Conservation (phyloP, 2,329 filamentous ascomycete genomes). For the Tolypocladium paradoxum region DNA sequence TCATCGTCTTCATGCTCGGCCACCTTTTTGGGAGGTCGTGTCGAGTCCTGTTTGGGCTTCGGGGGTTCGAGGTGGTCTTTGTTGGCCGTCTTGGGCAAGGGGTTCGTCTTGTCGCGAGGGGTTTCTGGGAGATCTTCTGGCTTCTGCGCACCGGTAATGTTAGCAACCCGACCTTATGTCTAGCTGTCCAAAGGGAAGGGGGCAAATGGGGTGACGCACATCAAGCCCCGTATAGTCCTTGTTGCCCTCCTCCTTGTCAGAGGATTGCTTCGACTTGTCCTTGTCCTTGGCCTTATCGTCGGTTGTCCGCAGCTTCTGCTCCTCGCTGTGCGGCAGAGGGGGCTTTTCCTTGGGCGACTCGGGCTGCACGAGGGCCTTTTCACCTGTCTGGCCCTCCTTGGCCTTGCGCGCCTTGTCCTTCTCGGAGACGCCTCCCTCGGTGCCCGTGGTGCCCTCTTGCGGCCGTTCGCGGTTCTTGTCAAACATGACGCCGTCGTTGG, state of each 20-base stretch:
- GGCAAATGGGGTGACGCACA: conserved; percentile 10
- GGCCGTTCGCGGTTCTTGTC: conserved; percentile 67
- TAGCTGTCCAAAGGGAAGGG: not conserved
- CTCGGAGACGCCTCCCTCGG: conserved; percentile 78
- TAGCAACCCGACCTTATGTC: conserved; percentile 3
- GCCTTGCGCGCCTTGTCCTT: conserved; percentile 68
- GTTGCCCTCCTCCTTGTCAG: conserved; percentile 27
- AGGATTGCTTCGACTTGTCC: conserved; percentile 25
- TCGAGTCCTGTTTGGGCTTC: conserved; percentile 8
- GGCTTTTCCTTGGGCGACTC: conserved; percentile 78
- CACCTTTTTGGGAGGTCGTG: conserved; percentile 20
- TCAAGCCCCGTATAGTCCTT: conserved; percentile 26
- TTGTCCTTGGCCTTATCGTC: conserved; percentile 31
- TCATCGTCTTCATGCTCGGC: conserved; percentile 29
- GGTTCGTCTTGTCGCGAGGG: conserved; percentile 63
- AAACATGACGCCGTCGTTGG: conserved; percentile 82
- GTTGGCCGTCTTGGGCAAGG: conserved; percentile 53
- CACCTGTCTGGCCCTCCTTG: conserved; percentile 54
- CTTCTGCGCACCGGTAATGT: conserved; percentile 43
- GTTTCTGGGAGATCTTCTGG: conserved; percentile 70
- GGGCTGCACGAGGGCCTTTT: conserved; percentile 62
- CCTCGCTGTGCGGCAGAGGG: conserved; percentile 70
- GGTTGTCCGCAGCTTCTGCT: conserved; percentile 49
- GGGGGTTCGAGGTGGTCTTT: conserved; percentile 50
- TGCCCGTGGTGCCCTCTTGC: conserved; percentile 79